Evolutionary conservation across 805 yeast genomes (phyloP).

Genomic region (Ogataea nonfermentans): DNA sequence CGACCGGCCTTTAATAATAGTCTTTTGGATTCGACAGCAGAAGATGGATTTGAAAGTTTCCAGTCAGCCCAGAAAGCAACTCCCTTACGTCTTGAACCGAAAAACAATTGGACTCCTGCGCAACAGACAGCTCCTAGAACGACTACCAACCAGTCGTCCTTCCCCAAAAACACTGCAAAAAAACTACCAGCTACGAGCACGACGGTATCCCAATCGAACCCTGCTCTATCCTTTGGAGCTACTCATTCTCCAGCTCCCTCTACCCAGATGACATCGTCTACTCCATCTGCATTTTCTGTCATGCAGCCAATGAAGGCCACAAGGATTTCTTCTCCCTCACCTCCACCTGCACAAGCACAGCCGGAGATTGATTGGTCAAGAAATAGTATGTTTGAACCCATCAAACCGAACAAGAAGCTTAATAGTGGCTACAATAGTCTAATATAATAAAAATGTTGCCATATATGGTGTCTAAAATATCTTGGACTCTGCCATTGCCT

Average conservation of each 20-base stretch:
- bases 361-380: slow-evolving; percentile 13
- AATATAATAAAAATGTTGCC: slow-evolving; percentile 2
- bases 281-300: slow-evolving; percentile 6
- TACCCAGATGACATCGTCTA: not conserved
- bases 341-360: slow-evolving; percentile 5
- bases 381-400: slow-evolving; percentile 17
- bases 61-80: not conserved
- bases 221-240: slow-evolving; percentile 9
- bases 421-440: slow-evolving; percentile 7
- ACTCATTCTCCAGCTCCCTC: not conserved
- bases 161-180: not conserved
- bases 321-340: slow-evolving; percentile 5
- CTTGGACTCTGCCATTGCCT: slow-evolving; percentile 13
- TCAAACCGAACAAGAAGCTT: slow-evolving; percentile 25
- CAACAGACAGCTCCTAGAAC: not conserved
- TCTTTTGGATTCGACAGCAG: not conserved
- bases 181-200: not conserved
- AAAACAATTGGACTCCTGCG: not conserved
- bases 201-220: not conserved
- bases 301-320: slow-evolving; percentile 28
- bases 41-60: not conserved
- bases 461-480: slow-evolving; percentile 2
- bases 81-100: slow-evolving; percentile 6
- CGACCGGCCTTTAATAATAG: too few species aligned
- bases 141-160: not conserved